Evolutionary conservation across 176 grass and related monocot species (phyloP).

Genomic region (Miscanthus lutarioriparius): DNA sequence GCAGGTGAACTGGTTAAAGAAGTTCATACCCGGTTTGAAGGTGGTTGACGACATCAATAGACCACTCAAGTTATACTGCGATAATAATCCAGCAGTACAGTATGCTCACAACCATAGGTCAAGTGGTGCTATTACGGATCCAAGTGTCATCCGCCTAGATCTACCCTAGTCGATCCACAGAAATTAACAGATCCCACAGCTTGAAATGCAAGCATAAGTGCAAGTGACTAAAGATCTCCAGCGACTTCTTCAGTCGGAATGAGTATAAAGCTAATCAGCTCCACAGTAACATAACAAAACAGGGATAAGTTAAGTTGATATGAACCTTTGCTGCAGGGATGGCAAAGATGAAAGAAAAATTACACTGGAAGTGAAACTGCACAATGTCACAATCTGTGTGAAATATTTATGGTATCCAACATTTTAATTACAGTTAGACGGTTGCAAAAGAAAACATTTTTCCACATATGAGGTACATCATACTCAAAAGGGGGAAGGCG

Average conservation of each 20-base stretch:
- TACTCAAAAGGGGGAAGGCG: not conserved
- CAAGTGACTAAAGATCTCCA: not conserved
- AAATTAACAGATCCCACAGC: no score
- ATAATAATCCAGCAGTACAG: no score
- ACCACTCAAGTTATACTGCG: no score
- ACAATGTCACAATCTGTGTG: slow-evolving; percentile 6
- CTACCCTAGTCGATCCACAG: no score
- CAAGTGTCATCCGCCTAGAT: no score
- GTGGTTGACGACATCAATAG: no score
- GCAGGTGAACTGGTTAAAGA: no score
- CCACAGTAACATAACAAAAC: not conserved
- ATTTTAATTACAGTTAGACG: slow-evolving; percentile 30
- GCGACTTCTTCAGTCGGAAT: not conserved
- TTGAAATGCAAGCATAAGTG: not conserved
- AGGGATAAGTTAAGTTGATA: not conserved
- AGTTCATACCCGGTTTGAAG: no score
- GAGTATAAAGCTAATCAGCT: not conserved
- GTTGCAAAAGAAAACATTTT: not conserved
- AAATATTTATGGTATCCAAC: not conserved
- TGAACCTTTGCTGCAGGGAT: not conserved
- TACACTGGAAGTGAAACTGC: not conserved
- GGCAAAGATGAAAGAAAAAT: not conserved
- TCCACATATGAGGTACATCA: not conserved
- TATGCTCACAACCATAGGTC: no score
- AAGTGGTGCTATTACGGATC: no score